Evolutionary conservation across 2,329 filamentous ascomycete genomes (phyloP), one percentile per base, ranked within the genome.

Genomic region (Fusarium sp.): DNA sequence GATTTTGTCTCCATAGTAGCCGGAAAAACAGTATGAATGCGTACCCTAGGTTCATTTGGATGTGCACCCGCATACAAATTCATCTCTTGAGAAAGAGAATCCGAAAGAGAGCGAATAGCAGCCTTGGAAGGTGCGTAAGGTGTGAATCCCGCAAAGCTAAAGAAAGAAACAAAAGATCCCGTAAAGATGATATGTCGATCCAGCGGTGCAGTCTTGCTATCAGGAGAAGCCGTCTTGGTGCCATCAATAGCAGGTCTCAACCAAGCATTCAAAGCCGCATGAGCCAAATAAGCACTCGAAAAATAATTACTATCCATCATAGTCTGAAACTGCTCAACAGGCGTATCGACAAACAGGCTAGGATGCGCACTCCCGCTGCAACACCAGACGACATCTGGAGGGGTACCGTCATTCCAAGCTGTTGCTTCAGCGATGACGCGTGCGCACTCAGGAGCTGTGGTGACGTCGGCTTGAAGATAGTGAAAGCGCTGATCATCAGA

Each of bases 261-360:
- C 67, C 67, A 70, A 2, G 60, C 42, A 36, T 70, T 70, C 1
- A 70, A 27, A 2, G 67, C 54, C 33, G 67, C 67, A 42, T 70
- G 67, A 0, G 67, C 67, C 67, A 70, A 62, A 13, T 70, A 70
- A 2, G 67, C 67, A 29, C 67, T 70, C 2, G 67, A 70, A 14
- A 70, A 70, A 5, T 70, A 70, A 16, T 70, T 70, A 3, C 67
- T 70, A n/a, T 70, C 67, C 67, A 70, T 70, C 67, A 70, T 70
- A 3, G 59, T 65, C 36, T 70, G 67, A 6, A 70, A 57, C 23
- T 70, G 64, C 8, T 68, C 67, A 13, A 70, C 7, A 0, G 67
- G 67, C 1, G 67, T 70, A 23, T 70, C 67, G 6, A 70, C 57
- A 53, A 70, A 70, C 16, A 70, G 29, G 1, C 64, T 70, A 9